Evolutionary conservation across 225 moss, liverwort and hornwort genomes (phyloP), one percentile per base, ranked within the genome.

Genomic region (Polytrichum commune): DNA sequence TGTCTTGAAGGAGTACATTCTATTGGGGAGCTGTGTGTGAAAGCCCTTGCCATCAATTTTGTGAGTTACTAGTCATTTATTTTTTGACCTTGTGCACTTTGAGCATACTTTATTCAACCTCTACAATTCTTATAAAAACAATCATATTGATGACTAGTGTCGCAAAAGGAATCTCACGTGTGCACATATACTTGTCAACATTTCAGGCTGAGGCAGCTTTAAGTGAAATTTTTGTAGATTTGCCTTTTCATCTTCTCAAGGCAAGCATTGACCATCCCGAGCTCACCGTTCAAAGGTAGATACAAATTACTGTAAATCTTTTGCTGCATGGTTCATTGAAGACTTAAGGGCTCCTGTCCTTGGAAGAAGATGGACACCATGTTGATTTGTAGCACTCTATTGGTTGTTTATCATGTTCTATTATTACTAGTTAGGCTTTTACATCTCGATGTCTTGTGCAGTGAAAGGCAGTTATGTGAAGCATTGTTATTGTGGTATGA

Each of bases 41-140:
- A 71, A 66, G 82, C 82, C 72, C 86, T 92, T 77, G 92, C 90
- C 55, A 77, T 92, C 76, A 84, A 90, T 68, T 90, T 92, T 80
- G 92, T 92, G 81, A 79, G 90, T 79, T 69, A 63, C 26, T 7
- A 27, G 28, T 71, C 66, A 60, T 73, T 27, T 24, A 72, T 74
- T 65, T 27, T 27, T 55, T 63, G 65, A 33, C 69, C 61, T 70
- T 27, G 5, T 29, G 54, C 6, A 16, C 3, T 63, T 55, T 73
- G 64, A 5, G 19, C 6, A 13, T 27, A 53, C 10, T 9, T 62
- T 64, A 9, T 54, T 65, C 30, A 18, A 8, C 8, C 65, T 27
- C n/a, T 65, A 10, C 33, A 19, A 53, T 29, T 28, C 55, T 75
- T 33, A 24, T 46, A 19, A 13, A 24, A 66, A 19, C 6, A n/a